Base-by-base conservation (phyloP, 2,329 filamentous ascomycete genomes). In the Fusarium sp. region DNA sequence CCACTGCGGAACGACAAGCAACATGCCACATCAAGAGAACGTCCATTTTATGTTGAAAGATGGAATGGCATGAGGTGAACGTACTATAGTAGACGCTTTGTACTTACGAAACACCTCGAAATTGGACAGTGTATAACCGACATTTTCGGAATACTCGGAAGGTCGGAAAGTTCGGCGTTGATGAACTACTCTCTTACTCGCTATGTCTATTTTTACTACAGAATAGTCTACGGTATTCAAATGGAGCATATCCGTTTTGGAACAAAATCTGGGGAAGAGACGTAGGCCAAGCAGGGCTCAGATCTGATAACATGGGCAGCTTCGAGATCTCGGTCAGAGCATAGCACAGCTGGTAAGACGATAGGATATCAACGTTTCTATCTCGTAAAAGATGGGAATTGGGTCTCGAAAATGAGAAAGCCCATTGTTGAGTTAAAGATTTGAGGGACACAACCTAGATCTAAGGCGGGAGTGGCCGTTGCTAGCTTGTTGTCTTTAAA, bases 381-480 rank as follows among this genome's bases (percentile, higher is more conserved):
- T 68, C 29, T 50, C 56, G 49, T 68, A 63, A 63, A 54, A 46
- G 17, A 56, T 46, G 57, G 56, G 44, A 68, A 68, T 60, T n/a
- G 27, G 42, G 9, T n/a, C 22, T 42, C 44, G 46, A 42, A n/a
- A 54, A 54, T 12, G 36, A 52, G 10, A 39, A 38, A 68, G 25
- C 6, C 22, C 42, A n/a, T n/a, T 42, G 29, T n/a, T 27, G 11
- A 45, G 39, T 27, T 45, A 36, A 36, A 59, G n/a, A 50, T 65
- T 22, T 33, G 15, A 56, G 36, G 49, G 27, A 49, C 25, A 27
- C 35, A 25, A 54, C 38, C 42, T 39, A 31, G 20, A 52, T 50
- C 39, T 56, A 39, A 54, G 52, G 52, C 70, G 70, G 70, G 70
- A 71, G 66, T 55, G 65, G 67, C 70, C 70, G 70, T 54, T 56